Evolutionary conservation across 768 basidiomycete genomes (phyloP).

Genomic region (Calocybe indica): DNA sequence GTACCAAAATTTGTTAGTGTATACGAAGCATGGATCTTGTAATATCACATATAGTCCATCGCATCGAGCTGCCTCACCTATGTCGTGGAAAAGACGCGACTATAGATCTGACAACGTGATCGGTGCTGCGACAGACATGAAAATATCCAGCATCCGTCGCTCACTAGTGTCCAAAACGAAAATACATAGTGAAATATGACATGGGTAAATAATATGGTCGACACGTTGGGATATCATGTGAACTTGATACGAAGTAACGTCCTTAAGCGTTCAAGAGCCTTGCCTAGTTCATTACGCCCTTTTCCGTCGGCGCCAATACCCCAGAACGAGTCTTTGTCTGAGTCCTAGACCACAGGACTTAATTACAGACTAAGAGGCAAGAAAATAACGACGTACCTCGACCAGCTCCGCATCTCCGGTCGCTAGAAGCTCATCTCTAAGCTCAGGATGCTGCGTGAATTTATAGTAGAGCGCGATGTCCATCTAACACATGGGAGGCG

Average conservation of each 20-base stretch:
- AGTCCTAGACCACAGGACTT: conserved; percentile 38
- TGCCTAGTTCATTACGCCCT: conserved; percentile 72
- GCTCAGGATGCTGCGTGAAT: conserved; percentile 61
- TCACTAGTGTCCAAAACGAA: too few relatives aligned
- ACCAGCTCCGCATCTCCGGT: conserved; percentile 66
- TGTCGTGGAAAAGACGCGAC: too few relatives aligned
- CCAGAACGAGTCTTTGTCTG: conserved; percentile 71
- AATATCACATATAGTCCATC: too few relatives aligned
- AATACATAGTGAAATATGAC: too few relatives aligned
- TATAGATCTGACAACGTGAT: too few relatives aligned
- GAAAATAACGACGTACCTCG: conserved; percentile 37
- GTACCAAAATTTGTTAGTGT: too few relatives aligned
- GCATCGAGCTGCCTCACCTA: too few relatives aligned
- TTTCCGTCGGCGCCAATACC: conserved; percentile 57
- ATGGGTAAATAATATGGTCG: too few relatives aligned
- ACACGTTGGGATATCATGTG: too few relatives aligned
- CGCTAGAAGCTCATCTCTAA: conserved; percentile 49
- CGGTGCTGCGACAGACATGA: too few relatives aligned
- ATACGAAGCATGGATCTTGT: too few relatives aligned
- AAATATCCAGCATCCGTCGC: too few relatives aligned
- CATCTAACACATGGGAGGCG: conserved; percentile 40
- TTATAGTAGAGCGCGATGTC: conserved; percentile 58
- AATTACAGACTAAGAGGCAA: not conserved
- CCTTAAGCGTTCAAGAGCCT: conserved; percentile 59
- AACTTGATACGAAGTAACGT: not conserved